phyloP scores from a whole-genome alignment of 495 filamentous ascomycete species.

The Daldinia concentrica region DNA sequence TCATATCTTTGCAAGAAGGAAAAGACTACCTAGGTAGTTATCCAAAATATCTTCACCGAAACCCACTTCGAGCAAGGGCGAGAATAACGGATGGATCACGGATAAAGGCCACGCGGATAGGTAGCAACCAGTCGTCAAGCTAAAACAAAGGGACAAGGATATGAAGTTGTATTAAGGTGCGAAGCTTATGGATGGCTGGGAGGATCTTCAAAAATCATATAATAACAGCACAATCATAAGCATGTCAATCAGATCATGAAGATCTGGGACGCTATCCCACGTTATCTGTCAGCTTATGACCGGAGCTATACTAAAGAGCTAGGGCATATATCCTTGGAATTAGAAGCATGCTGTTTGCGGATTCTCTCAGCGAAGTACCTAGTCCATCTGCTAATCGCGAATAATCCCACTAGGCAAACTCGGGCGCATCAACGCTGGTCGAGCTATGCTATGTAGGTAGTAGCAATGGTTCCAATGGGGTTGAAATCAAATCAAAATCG shows the following conservation, averaged over 20 bases:
- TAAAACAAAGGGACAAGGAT: slow-evolving; percentile 36
- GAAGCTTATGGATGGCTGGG: slow-evolving; percentile 18
- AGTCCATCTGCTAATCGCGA: not conserved
- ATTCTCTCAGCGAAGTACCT: not conserved
- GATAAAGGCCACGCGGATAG: slow-evolving; percentile 37
- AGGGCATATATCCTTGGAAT: not conserved
- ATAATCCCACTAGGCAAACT: slow-evolving; percentile 8
- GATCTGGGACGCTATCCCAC: slow-evolving; percentile 24
- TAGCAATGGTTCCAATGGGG: slow-evolving; percentile 15
- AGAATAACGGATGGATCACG: slow-evolving; percentile 13
- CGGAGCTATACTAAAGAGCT: not conserved
- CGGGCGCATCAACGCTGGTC: not conserved
- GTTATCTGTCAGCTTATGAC: slow-evolving; percentile 3
- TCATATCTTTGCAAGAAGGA: not conserved
- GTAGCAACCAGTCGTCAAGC: slow-evolving; percentile 33
- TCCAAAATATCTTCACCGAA: slow-evolving; percentile 36
- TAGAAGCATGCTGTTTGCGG: not conserved
- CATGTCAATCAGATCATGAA: slow-evolving; percentile 40
- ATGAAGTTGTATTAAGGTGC: slow-evolving; percentile 24
- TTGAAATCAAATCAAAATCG: slow-evolving; percentile 21
- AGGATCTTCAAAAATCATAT: slow-evolving; percentile 41
- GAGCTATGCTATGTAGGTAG: slow-evolving; percentile 1
- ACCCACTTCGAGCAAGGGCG: slow-evolving; percentile 27
- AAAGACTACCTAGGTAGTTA: too few relatives aligned
- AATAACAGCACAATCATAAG: slow-evolving; percentile 27